Percentiles rank a stretch among this genome's conserved stretches.
These are phyloP conservation scores for Leccinum imitatum DNA, from an alignment of 768 basidiomycete genomes.

Conservation along the genomic window DNA sequence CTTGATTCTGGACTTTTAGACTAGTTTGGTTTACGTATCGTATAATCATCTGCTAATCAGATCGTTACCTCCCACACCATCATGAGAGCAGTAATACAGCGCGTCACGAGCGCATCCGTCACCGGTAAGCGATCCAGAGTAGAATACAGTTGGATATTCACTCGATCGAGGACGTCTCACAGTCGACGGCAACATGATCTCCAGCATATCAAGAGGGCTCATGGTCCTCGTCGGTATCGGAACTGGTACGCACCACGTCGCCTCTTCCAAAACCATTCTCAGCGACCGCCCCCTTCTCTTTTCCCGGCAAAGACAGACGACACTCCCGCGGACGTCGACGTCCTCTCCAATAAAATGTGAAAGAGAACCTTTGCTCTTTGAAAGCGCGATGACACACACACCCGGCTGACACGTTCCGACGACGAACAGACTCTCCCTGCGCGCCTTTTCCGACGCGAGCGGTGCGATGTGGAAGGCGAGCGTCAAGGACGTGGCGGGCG, in stretches of 20 bases:
- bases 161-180: constrained; percentile 8
- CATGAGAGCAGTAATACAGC: constrained; percentile 88
- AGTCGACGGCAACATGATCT: constrained; percentile 82
- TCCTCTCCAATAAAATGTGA: constrained; percentile 82
- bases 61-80: background rate
- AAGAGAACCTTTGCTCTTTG: constrained; percentile 20
- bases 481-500: constrained; percentile 86
- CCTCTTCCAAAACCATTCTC: background rate
- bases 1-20: constrained; percentile 1
- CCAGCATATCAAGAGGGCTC: constrained; percentile 79
- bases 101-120: constrained; percentile 84
- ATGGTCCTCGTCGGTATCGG: constrained; percentile 93
- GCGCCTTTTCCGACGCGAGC: constrained; percentile 65
- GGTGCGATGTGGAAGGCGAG: constrained; percentile 82
- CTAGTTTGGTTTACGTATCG: background rate
- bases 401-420: constrained; percentile 6
- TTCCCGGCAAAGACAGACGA: constrained; percentile 62
- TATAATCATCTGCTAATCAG: background rate
- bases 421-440: constrained; percentile 58
- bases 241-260: constrained; percentile 48
- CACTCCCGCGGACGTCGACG: constrained; percentile 66
- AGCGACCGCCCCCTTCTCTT: background rate
- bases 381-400: background rate
- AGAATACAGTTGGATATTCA: background rate
- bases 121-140: constrained; percentile 47